Evolutionary conservation across 2,329 filamentous ascomycete species (phyloP).

Genomic region (Apiospora saccharicola): DNA sequence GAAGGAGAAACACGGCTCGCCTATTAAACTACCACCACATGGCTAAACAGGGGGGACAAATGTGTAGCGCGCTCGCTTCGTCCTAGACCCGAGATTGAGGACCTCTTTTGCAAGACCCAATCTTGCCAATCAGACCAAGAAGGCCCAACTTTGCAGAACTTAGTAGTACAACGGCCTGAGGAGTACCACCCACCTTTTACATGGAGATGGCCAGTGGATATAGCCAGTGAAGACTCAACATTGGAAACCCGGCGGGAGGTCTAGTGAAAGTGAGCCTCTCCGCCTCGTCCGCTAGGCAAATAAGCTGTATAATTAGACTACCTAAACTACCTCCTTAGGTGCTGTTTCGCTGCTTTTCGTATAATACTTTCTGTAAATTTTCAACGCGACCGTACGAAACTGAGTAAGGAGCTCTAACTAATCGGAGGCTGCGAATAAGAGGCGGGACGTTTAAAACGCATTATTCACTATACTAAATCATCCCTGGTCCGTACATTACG

Average conservation of each 20-base stretch:
- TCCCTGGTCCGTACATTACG: no score
- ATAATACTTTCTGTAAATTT: no score
- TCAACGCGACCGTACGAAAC: no score
- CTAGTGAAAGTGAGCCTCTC: constrained; percentile 15
- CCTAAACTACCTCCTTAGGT: no score
- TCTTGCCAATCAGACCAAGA: neutral
- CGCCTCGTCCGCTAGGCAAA: neutral
- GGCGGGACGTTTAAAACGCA: no score
- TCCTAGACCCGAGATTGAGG: constrained; percentile 13
- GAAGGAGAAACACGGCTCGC: neutral
- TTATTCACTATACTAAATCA: no score
- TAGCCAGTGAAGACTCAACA: neutral
- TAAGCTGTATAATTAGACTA: neutral
- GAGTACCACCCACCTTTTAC: constrained; percentile 8
- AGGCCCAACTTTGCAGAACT: neutral
- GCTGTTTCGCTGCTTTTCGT: no score
- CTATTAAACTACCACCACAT: neutral
- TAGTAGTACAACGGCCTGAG: constrained; percentile 6
- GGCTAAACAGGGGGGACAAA: neutral
- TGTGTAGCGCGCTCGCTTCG: neutral
- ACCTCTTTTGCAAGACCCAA: neutral
- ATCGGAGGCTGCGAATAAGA: no score
- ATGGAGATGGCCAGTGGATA: constrained; percentile 1
- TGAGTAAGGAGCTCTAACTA: no score
- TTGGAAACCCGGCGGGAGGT: constrained; percentile 6